Conservation (phyloP, 345 rosid species). For the Dimocarpus longan region DNA sequence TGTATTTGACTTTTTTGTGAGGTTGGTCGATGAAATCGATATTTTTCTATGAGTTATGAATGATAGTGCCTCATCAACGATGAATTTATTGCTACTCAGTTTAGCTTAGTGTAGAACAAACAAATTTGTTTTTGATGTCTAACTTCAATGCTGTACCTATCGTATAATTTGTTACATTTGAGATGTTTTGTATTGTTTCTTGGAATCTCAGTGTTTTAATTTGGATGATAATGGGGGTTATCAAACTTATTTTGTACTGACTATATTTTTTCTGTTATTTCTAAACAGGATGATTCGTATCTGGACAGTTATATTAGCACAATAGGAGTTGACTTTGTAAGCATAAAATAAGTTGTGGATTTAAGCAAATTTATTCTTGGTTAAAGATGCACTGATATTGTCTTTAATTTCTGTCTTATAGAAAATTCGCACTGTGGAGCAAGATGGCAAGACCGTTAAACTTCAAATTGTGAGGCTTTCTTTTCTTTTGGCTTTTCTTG, state of each 20-base stretch:
- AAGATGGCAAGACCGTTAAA: constrained; percentile 84
- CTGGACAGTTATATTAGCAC: constrained; percentile 94
- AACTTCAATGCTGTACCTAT: not conserved
- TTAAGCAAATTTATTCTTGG: not conserved
- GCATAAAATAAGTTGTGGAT: constrained; percentile 22
- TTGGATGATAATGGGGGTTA: not conserved
- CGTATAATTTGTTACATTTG: not conserved
- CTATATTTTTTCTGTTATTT: constrained; percentile 4
- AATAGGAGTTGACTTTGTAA: constrained; percentile 92
- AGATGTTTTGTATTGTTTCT: not conserved
- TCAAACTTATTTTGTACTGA: constrained; percentile 2
- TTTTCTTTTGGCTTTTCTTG: not conserved
- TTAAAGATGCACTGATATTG: not conserved
- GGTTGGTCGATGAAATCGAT: not conserved
- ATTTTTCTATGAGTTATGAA: not conserved
- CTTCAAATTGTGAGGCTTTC: constrained; percentile 62
- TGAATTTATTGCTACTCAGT: not conserved
- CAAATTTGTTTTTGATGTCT: not conserved
- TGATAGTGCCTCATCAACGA: not conserved
- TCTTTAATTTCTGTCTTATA: constrained; percentile 26
- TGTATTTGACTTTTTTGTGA: not conserved
- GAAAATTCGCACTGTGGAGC: constrained; percentile 96
- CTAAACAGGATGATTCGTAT: constrained; percentile 83
- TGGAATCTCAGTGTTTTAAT: not conserved
- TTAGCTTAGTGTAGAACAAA: not conserved